Base-by-base conservation (phyloP, 441 rosid species). In the Codiaeum variegatum region DNA sequence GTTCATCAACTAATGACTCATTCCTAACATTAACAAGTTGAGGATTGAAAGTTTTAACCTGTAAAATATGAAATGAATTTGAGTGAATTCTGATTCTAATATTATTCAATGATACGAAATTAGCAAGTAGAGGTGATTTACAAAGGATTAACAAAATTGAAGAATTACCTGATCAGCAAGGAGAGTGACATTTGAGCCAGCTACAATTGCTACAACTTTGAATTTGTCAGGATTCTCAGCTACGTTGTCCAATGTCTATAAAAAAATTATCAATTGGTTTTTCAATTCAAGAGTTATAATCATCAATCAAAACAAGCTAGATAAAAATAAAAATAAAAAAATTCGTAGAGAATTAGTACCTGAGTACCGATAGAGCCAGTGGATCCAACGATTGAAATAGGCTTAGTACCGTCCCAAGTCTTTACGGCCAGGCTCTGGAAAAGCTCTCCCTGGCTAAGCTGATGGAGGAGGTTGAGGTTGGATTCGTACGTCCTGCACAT, bases 321-420 rank as follows among this genome's bases (percentile, higher is more conserved):
- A 28, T n/a, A 66, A 28, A 6, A 40, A 21, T 16, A 28, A 7
- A 10, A 28, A 26, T 47, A 36, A 46, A 59, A n/a, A n/a, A n/a
- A n/a, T n/a, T 16, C 47, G 26, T 31, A 44, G 16, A 11, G 34
- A 21, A 52, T 66, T 19, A 68, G 47, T 38, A 93, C 98, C 95
- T 94, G 98, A 67, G 98, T 94, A 71, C 98, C 97, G 74, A 94
- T 89, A 44, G 98, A 94, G 78, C 97, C 97, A 71, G 97, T 94
- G 31, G 98, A 94, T 68, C 98, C 98, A 78, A 94, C 83, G 47
- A 94, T 77, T 4, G 97, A 92, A 64, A 94, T 85, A 16, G 97
- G 97, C 75, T 92, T 94, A 0, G 97, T 95, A 73, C 97, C 96
- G 70, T 88, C 96, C 92, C 95, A 88, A 70, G 86, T 83, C 82